A percentile compares a stretch with the other conserved stretches of the same genome.
phyloP scores from a whole-genome alignment of 352 stramenopile genomes.

The Pythium insidiosum region DNA sequence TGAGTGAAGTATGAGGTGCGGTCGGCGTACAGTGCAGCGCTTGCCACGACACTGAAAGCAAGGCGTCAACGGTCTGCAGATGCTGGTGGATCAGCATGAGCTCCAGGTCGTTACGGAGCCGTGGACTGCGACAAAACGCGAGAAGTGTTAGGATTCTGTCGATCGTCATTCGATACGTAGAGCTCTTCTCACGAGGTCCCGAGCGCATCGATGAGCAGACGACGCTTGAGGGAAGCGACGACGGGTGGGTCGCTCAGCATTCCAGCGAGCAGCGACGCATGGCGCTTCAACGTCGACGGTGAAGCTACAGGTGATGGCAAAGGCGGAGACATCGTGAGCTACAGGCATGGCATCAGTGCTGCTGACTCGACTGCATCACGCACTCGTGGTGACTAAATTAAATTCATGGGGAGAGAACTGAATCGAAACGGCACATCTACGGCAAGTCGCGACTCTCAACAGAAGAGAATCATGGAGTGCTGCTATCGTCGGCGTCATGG shows the following conservation, averaged over 20 bases:
- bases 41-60: slow-evolving; percentile 23
- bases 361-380: too few species aligned
- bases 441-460: too few species aligned
- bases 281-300: too few species aligned
- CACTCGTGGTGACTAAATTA: too few species aligned
- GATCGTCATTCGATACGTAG: background rate
- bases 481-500: too few species aligned
- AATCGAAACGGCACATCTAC: too few species aligned
- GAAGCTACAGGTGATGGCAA: too few species aligned
- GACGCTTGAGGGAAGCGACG: slow-evolving; percentile 19
- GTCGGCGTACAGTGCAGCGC: slow-evolving; percentile 43
- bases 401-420: too few species aligned
- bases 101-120: slow-evolving; percentile 52
- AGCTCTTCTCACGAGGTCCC: slow-evolving; percentile 29
- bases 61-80: slow-evolving; percentile 29
- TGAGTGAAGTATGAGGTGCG: background rate
- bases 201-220: slow-evolving; percentile 34
- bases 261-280: background rate
- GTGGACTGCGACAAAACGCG: slow-evolving; percentile 16
- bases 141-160: background rate
- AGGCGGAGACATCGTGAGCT: too few species aligned
- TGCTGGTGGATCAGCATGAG: slow-evolving; percentile 43
- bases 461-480: too few species aligned
- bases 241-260: slow-evolving; percentile 5
- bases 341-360: too few species aligned